Percentiles rank a stretch among this genome's conserved stretches.
Conservation (phyloP, 768 basidiomycete species). For the Suillus plorans region DNA sequence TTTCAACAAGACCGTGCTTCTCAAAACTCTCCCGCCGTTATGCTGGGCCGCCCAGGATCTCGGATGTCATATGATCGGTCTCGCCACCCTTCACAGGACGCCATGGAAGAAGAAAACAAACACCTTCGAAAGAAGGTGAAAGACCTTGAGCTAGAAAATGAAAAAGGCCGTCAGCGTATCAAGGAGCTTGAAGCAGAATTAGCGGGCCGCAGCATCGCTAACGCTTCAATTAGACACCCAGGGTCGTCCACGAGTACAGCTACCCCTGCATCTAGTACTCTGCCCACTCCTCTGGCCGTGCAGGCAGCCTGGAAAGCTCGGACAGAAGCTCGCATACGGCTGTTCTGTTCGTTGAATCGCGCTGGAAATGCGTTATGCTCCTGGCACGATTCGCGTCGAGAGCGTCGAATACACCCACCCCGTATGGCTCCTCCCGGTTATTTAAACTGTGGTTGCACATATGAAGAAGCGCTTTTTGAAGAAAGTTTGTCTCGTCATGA, state of each 20-base stretch:
- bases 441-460: conserved; percentile 86
- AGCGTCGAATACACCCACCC: conserved; percentile 74
- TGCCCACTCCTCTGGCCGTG: conserved; percentile 41
- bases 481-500: conserved; percentile 77
- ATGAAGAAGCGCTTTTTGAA: conserved; percentile 84
- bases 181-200: conserved; percentile 48
- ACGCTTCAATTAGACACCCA: not conserved
- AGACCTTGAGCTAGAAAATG: conserved; percentile 63
- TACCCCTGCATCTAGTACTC: conserved; percentile 20
- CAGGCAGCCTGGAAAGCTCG: conserved; percentile 67
- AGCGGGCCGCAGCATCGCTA: conserved; percentile 27
- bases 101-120: conserved; percentile 50
- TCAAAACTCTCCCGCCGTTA: not conserved
- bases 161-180: conserved; percentile 47
- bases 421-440: conserved; percentile 76
- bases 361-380: conserved; percentile 88
- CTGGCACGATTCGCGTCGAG: conserved; percentile 87
- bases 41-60: conserved; percentile 21
- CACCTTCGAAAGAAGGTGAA: conserved; percentile 56
- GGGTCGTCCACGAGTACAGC: conserved; percentile 21
- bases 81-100: conserved; percentile 24
- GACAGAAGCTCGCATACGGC: conserved; percentile 67
- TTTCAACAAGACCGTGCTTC: conserved; percentile 5
- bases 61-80: conserved; percentile 26
- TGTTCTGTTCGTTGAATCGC: conserved; percentile 80